Percentiles rank a stretch among this genome's conserved stretches.
phyloP scores from a whole-genome alignment of 2,329 filamentous ascomycete genomes.

The Thermoascus crustaceus region DNA sequence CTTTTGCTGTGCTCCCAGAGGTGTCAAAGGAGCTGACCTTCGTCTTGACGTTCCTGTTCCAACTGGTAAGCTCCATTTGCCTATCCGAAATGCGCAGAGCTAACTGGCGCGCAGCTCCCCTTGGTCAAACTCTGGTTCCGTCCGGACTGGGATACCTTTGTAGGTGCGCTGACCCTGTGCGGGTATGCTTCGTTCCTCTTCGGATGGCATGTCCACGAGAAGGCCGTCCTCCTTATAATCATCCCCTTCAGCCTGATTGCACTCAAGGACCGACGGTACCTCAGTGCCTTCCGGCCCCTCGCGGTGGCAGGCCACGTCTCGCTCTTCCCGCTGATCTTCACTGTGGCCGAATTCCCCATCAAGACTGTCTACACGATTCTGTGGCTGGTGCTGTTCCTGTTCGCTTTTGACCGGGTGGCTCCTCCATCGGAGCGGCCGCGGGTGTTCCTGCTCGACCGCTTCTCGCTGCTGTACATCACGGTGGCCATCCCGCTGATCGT shows the following conservation, averaged over 20 bases:
- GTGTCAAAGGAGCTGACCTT: slow-evolving; percentile 76
- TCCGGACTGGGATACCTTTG: slow-evolving; percentile 81
- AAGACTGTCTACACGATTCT: slow-evolving; percentile 89
- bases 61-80: slow-evolving; percentile 45
- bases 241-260: slow-evolving; percentile 92
- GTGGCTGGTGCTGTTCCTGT: slow-evolving; percentile 80
- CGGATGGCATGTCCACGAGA: slow-evolving; percentile 98
- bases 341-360: slow-evolving; percentile 81
- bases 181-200: slow-evolving; percentile 96
- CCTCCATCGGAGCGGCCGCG: slow-evolving; percentile 72
- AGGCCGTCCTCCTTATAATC: slow-evolving; percentile 87
- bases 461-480: slow-evolving; percentile 81
- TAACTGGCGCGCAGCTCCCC: slow-evolving; percentile 46
- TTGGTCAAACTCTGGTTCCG: slow-evolving; percentile 72
- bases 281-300: slow-evolving; percentile 83
- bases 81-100: slow-evolving; percentile 12
- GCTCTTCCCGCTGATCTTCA: slow-evolving; percentile 89
- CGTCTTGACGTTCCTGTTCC: slow-evolving; percentile 70
- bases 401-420: slow-evolving; percentile 78
- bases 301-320: slow-evolving; percentile 93
- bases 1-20: slow-evolving; percentile 87
- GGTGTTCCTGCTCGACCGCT: slow-evolving; percentile 84
- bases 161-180: slow-evolving; percentile 83
- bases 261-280: slow-evolving; percentile 78
- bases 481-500: slow-evolving; percentile 80